Conservation (phyloP, 2,329 filamentous ascomycete genomes). For the Metarhizium brunneum region DNA sequence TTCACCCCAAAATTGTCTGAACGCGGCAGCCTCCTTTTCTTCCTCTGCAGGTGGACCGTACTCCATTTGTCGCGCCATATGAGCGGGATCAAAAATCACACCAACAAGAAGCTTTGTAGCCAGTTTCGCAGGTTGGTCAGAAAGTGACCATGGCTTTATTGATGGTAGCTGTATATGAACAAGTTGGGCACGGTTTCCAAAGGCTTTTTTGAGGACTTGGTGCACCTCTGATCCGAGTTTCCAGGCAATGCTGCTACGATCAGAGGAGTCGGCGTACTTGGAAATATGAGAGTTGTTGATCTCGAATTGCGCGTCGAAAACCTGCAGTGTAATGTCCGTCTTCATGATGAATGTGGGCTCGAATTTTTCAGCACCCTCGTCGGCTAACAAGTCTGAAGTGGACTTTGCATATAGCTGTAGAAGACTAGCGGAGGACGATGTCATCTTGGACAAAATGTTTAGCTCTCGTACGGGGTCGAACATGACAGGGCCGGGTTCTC, state of each 20-base stretch:
- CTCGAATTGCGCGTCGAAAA: slow-evolving; percentile 40
- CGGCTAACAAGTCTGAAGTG: slow-evolving; percentile 66
- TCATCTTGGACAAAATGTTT: slow-evolving; percentile 89
- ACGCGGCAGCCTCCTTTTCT: slow-evolving; percentile 70
- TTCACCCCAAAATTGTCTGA: slow-evolving; percentile 89
- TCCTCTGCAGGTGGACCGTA: slow-evolving; percentile 81
- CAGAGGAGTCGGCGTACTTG: slow-evolving; percentile 19
- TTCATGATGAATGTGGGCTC: slow-evolving; percentile 71
- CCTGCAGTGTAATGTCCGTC: slow-evolving; percentile 42
- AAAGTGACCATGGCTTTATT: slow-evolving; percentile 20
- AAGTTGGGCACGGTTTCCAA: slow-evolving; percentile 64
- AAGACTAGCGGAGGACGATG: slow-evolving; percentile 66
- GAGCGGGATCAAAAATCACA: slow-evolving; percentile 62
- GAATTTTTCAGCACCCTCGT: slow-evolving; percentile 70
- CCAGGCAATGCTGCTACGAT: slow-evolving; percentile 33
- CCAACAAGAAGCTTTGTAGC: slow-evolving; percentile 47
- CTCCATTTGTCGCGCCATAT: slow-evolving; percentile 70
- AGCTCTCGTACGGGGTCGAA: slow-evolving; percentile 67
- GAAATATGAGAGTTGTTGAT: slow-evolving; percentile 22
- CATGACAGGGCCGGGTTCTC: slow-evolving; percentile 53
- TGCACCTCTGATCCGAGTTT: slow-evolving; percentile 50
- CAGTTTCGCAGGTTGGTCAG: slow-evolving; percentile 10
- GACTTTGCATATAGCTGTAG: slow-evolving; percentile 66
- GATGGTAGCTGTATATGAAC: slow-evolving; percentile 46
- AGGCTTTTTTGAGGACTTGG: slow-evolving; percentile 55